Conservation (phyloP, 345 rosid species). For the Corchorus capsularis region DNA sequence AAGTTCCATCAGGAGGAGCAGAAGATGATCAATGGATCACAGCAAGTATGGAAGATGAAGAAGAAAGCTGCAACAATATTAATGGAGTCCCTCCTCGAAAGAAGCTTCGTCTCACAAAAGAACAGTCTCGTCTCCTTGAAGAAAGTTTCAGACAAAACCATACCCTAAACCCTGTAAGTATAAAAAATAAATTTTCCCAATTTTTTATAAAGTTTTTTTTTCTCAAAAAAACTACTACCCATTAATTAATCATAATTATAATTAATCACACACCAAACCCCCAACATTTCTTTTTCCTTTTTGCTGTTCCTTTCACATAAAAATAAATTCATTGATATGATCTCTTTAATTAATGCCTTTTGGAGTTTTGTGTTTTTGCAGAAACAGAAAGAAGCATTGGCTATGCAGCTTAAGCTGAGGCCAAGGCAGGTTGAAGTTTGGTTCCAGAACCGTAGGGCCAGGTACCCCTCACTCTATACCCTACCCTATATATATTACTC, state of each 20-base stretch:
- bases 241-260: neutral
- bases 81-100: constrained; percentile 68
- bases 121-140: constrained; percentile 92
- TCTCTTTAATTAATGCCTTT: constrained; percentile 5
- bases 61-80: constrained; percentile 38
- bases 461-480: constrained; percentile 45
- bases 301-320: neutral
- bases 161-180: constrained; percentile 73
- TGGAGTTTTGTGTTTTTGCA: constrained; percentile 33
- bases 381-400: constrained; percentile 94
- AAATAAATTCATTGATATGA: neutral
- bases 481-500: constrained; percentile 10
- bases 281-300: neutral
- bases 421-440: constrained; percentile 97
- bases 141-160: constrained; percentile 93
- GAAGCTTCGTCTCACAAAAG: constrained; percentile 88
- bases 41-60: constrained; percentile 51
- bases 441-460: constrained; percentile 99
- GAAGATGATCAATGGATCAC: constrained; percentile 48
- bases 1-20: constrained; percentile 46
- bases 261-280: constrained; percentile 7
- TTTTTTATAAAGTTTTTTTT: neutral
- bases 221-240: neutral
- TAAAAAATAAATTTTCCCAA: too few relatives aligned
- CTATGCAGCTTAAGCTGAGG: constrained; percentile 73